Conservation (phyloP, 2,329 filamentous ascomycete genomes). For the Ophiostoma ips region DNA sequence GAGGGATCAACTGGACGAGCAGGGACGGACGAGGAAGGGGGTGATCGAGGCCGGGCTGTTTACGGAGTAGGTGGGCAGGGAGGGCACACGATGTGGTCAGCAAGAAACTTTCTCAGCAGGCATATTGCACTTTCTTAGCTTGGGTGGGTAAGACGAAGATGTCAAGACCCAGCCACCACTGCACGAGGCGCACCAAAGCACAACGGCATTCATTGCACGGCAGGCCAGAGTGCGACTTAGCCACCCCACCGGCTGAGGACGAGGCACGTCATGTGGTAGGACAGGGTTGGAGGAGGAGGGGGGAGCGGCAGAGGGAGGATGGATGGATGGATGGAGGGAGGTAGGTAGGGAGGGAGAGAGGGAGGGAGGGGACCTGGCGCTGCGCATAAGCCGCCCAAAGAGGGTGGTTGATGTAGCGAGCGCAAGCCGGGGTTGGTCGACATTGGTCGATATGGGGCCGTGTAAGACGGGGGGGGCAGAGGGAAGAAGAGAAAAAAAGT, state of each 20-base stretch:
- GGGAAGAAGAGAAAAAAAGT: neutral
- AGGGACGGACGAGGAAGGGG: neutral
- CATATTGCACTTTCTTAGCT: too few species aligned
- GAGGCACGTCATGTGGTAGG: neutral
- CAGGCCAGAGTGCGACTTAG: conserved; percentile 1
- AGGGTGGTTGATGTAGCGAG: neutral
- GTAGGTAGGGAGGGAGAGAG: neutral
- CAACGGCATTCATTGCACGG: neutral
- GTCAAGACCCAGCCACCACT: neutral
- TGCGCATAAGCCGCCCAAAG: neutral
- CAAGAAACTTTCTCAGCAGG: neutral
- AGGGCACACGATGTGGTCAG: neutral
- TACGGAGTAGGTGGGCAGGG: too few species aligned
- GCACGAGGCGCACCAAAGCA: neutral
- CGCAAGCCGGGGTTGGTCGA: neutral
- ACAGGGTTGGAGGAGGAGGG: too few species aligned
- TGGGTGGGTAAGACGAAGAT: too few species aligned
- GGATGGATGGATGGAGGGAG: neutral
- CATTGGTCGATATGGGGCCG: neutral
- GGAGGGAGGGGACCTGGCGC: neutral
- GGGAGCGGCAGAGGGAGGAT: neutral
- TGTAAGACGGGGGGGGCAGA: neutral
- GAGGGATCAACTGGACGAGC: neutral
- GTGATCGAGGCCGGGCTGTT: conserved; percentile 3
- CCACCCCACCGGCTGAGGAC: neutral